Evolutionary conservation across 352 stramenopile species (phyloP).

Genomic region (Globisporangium sylvaticum): DNA sequence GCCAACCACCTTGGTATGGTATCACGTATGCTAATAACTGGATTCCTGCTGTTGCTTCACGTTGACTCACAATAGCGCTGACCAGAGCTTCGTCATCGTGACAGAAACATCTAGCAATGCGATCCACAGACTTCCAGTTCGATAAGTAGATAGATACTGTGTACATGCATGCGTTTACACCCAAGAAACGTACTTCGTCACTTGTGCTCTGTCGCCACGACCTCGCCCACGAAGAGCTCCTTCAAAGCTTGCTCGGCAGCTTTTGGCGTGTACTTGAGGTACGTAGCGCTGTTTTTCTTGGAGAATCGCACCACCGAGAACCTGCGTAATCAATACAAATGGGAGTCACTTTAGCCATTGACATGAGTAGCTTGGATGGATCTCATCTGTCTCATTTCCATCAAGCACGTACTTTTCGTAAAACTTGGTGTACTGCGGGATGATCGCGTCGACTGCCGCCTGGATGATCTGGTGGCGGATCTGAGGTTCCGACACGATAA

Average conservation of each 20-base stretch:
- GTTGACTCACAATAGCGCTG: constrained; percentile 24
- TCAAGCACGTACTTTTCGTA: constrained; percentile 76
- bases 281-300: constrained; percentile 89
- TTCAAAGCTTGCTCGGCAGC: constrained; percentile 77
- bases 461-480: constrained; percentile 83
- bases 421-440: constrained; percentile 88
- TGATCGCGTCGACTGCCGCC: constrained; percentile 79
- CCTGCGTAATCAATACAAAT: constrained; percentile 22
- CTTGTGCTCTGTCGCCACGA: constrained; percentile 18
- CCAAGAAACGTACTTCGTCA: not conserved
- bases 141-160: constrained; percentile 11
- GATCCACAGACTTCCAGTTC: constrained; percentile 46
- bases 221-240: constrained; percentile 75
- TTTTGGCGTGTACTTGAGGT: constrained; percentile 87
- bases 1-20: not conserved
- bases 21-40: not conserved
- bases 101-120: constrained; percentile 76
- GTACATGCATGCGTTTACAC: not conserved
- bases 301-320: constrained; percentile 91
- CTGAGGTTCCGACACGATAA: constrained; percentile 84
- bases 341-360: not conserved
- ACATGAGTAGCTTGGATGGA: not conserved
- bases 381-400: not conserved
- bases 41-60: constrained; percentile 8
- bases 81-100: constrained; percentile 59